Evolutionary conservation across 2,329 filamentous ascomycete genomes (phyloP), one percentile per base, ranked within the genome.

Genomic region (Emergomyces orientalis): DNA sequence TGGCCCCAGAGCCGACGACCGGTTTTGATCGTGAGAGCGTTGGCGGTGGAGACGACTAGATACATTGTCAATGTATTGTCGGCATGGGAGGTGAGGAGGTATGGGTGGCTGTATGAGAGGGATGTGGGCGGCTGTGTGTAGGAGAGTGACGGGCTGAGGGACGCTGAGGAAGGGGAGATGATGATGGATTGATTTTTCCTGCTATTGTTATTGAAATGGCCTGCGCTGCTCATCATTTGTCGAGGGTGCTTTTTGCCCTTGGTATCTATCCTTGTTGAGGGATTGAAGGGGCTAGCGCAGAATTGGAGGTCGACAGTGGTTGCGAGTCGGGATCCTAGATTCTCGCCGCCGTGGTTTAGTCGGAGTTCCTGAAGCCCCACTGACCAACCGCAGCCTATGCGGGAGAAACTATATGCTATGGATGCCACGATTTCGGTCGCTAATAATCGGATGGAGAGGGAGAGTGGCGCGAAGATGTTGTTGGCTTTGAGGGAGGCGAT

Each of bases 301-400:
- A 75, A 71, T 68, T 78, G 71, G 43, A 74, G 71, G 68, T 77
- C 71, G 64, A 75, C 71, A 6, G 76, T 75, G 34, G 73, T 77
- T 27, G 76, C 70, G 47, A 77, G 70, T 43, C 75, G 75, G 13
- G 74, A 78, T 34, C 68, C 70, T 22, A 74, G 66, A 62, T 74
- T 73, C 47, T 74, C 75, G 7, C 83, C 82, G 56, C 76, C 72
- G 59, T 73, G 73, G 41, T 75, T 75, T n/a, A 96, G 81, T 63
- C 88, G 86, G 52, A 97, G 79, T 73, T 97, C 93, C 73, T 97
- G 93, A n/a, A 97, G 84, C 1, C 91, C 92, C 19, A 96, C 83
- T 8, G 89, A 91, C 90, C 92, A 97, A 34, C 91, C 91, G 52
- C 86, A 86, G 2, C 87, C 80, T 68, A 86, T 85, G 1, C 89